phyloP scores from a whole-genome alignment of 2,329 filamentous ascomycete species.

The Phaeosphaeriaceae sp. region DNA sequence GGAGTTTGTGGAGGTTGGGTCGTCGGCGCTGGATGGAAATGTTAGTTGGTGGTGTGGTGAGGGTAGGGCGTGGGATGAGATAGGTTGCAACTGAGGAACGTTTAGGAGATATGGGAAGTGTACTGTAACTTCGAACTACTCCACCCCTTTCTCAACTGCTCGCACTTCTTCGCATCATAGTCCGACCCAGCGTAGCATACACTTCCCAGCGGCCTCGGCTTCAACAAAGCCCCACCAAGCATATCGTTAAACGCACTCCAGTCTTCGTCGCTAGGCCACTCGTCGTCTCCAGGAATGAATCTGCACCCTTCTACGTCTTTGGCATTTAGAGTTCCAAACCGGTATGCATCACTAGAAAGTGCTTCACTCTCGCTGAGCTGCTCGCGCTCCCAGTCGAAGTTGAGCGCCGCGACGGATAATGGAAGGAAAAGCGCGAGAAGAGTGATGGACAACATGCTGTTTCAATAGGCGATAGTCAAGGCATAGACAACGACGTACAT shows the following conservation, averaged over 20 bases:
- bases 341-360: slow-evolving; percentile 17
- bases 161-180: slow-evolving; percentile 25
- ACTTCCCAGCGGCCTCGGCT: slow-evolving; percentile 27
- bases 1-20: slow-evolving; percentile 29
- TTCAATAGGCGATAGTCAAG: too few species aligned
- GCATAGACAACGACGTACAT: too few species aligned
- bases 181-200: slow-evolving; percentile 29
- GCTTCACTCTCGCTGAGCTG: slow-evolving; percentile 31
- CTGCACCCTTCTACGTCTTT: slow-evolving; percentile 20
- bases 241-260: slow-evolving; percentile 33
- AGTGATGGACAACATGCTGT: not conserved
- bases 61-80: too few species aligned
- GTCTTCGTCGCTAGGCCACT: slow-evolving; percentile 29
- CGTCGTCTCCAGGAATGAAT: slow-evolving; percentile 22
- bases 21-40: slow-evolving; percentile 21
- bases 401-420: slow-evolving; percentile 10
- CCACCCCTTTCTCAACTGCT: slow-evolving; percentile 22
- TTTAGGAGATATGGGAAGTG: not conserved
- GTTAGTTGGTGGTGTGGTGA: not conserved
- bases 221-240: slow-evolving; percentile 29
- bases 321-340: slow-evolving; percentile 14
- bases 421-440: not conserved
- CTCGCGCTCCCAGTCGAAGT: slow-evolving; percentile 33
- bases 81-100: too few species aligned
- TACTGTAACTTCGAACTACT: slow-evolving; percentile 26